Conservation (phyloP, 306 rosid genomes). For the Rosa chinensis region DNA sequence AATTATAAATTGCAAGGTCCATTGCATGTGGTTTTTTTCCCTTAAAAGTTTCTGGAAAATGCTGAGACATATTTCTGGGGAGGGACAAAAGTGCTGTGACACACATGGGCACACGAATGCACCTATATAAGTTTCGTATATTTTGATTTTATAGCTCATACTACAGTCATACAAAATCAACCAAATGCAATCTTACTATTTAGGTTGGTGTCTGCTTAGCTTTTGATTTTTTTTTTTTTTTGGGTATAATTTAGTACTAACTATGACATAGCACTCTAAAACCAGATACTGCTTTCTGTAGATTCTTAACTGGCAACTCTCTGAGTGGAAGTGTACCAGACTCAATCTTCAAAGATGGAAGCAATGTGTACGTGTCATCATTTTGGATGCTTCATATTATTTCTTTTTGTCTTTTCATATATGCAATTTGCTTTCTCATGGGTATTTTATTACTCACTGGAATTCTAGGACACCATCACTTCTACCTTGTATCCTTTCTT, state of each 20-base stretch:
- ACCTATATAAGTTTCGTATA: neutral
- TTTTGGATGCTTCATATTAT: conserved; percentile 19
- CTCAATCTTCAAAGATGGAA: conserved; percentile 66
- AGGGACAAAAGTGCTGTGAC: neutral
- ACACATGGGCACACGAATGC: neutral
- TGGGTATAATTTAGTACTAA: neutral
- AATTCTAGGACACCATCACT: neutral
- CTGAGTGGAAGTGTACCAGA: conserved; percentile 65
- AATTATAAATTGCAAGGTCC: neutral
- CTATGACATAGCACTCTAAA: conserved; percentile 14
- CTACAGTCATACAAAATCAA: neutral
- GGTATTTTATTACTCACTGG: neutral
- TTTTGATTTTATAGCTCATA: neutral
- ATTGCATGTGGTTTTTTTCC: neutral
- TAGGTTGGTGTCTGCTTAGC: neutral
- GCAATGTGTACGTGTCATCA: conserved; percentile 59
- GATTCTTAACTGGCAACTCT: conserved; percentile 72
- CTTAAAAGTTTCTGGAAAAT: neutral
- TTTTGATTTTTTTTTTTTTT: neutral
- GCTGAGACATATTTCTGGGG: conserved; percentile 1
- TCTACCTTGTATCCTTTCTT: neutral
- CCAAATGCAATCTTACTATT: neutral
- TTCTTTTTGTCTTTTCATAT: conserved; percentile 12
- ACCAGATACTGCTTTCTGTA: conserved; percentile 33
- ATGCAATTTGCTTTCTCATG: neutral